Base-by-base conservation (phyloP, 495 filamentous ascomycete genomes). In the Cryomyces minteri region DNA sequence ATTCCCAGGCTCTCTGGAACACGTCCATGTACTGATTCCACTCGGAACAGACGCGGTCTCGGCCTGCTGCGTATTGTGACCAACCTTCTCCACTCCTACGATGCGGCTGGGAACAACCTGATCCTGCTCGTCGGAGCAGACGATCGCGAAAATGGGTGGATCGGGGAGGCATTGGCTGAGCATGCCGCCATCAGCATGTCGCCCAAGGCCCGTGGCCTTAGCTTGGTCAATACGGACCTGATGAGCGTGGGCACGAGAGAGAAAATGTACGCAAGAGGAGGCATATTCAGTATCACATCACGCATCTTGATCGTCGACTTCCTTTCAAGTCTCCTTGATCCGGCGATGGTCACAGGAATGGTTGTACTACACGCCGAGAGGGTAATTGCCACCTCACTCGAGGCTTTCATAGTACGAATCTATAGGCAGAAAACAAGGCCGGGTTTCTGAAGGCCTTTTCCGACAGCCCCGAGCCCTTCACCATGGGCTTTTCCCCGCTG, bases 391-490 rank as follows among this genome's bases (percentile, higher is more conserved):
- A 95, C 88, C 0, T 88, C 86, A 3, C 65, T 84, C 5, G 90
- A 98, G 59, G 88, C 90, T 12, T 98, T 98, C 59, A 94, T 98
- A 47, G 65, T 94, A 40, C 81, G 90, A 31, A 84, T 95, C 39
- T 98, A 83, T 57, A 75, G 90, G 43, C 87, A 95, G 64, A 79
- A 79, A 98, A 98, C 56, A 92, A 90, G 64, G 66, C 54, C 30
- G 90, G 90, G 11, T 96, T 98, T 53, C 71, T 98, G 14, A 98
- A 96, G 57, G 88, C 92, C 6, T 94, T 98, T 52, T 94, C 90
- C 0, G 90, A 98, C 54, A 84, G 79, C 12, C 90, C 90, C 0
- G 86, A 96, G 61, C 81, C 88, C 4, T 94, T 98, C 51, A 83
- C 83, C 0, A 75, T 76, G 1, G 90, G 88, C 3, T 96, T 94